Percentiles rank a stretch among this genome's conserved stretches.
These are phyloP conservation scores for Gaeumannomyces tritici DNA, from an alignment of 2,329 filamentous ascomycete species.

Conservation along the genomic window DNA sequence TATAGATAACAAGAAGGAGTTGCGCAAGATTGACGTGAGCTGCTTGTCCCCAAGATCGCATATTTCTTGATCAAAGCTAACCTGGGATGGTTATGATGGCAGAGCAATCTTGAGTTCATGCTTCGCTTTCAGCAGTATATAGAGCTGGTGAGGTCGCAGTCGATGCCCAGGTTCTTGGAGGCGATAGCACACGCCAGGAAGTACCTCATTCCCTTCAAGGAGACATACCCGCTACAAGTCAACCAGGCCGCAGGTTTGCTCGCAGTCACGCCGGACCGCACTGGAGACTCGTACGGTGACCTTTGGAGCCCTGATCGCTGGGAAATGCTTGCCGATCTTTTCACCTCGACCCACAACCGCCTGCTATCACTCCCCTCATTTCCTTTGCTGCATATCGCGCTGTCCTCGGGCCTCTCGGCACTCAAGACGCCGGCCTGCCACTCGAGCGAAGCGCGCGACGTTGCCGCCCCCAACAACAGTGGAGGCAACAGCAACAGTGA, in stretches of 20 bases:
- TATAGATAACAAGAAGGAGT: conserved; percentile 80
- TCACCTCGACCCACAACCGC: conserved; percentile 76
- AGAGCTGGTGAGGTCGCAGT: conserved; percentile 67
- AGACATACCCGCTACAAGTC: conserved; percentile 60
- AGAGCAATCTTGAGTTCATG: conserved; percentile 86
- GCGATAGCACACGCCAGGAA: conserved; percentile 77
- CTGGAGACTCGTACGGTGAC: conserved; percentile 33
- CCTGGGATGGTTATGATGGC: neutral
- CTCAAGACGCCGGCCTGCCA: conserved; percentile 95
- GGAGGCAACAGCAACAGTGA: conserved; percentile 9
- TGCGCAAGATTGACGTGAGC: conserved; percentile 75
- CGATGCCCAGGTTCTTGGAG: conserved; percentile 57
- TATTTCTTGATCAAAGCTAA: neutral
- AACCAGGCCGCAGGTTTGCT: conserved; percentile 69
- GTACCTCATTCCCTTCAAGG: conserved; percentile 62
- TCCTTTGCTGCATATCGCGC: conserved; percentile 80
- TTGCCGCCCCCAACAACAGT: neutral
- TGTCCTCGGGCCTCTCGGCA: conserved; percentile 84
- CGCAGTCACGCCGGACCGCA: conserved; percentile 54
- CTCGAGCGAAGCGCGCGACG: conserved; percentile 35
- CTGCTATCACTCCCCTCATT: conserved; percentile 74
- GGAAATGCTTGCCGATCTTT: conserved; percentile 66
- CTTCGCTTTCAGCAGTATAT: conserved; percentile 91
- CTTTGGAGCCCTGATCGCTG: conserved; percentile 70
- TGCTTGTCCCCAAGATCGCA: too few relatives aligned